Conservation (phyloP, 1,139 yeast species). For the Nadsonia starkeyi-henricii region DNA sequence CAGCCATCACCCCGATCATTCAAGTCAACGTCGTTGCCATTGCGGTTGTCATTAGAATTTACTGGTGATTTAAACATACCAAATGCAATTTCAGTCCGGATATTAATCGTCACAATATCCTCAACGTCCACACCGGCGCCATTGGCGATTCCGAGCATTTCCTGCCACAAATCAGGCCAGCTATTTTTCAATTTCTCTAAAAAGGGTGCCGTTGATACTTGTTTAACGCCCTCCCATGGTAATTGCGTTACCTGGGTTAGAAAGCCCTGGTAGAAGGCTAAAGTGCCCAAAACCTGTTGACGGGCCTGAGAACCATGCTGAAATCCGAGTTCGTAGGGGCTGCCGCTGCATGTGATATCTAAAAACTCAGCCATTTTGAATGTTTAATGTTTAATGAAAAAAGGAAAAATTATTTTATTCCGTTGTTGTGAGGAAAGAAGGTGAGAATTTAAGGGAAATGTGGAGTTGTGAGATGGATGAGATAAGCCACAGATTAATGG, state of each 20-base stretch:
- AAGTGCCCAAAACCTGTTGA: constrained; percentile 14
- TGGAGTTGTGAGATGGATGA: too few species aligned
- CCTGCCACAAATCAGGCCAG: constrained; percentile 21
- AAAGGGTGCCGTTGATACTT: constrained; percentile 13
- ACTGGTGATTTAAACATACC: constrained; percentile 14
- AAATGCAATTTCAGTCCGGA: constrained; percentile 24
- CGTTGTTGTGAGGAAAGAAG: too few species aligned
- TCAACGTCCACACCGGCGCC: constrained; percentile 20
- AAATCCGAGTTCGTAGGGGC: constrained; percentile 11
- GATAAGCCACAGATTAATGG: too few species aligned
- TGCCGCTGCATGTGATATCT: neutral
- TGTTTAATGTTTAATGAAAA: too few species aligned
- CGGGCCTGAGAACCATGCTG: constrained; percentile 17
- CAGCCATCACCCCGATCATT: constrained; percentile 27
- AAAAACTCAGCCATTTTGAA: too few species aligned
- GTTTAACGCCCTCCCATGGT: constrained; percentile 15
- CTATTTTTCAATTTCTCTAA: constrained; percentile 14
- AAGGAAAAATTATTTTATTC: too few species aligned
- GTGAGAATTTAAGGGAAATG: too few species aligned
- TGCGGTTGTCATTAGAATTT: too few species aligned
- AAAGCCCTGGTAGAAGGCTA: constrained; percentile 14
- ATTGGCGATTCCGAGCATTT: constrained; percentile 23
- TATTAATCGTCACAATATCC: constrained; percentile 23
- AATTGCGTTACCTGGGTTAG: constrained; percentile 14
- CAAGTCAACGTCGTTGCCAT: too few species aligned